Evolutionary conservation across 306 rosid species (phyloP).

Genomic region (Crotalaria pallida): DNA sequence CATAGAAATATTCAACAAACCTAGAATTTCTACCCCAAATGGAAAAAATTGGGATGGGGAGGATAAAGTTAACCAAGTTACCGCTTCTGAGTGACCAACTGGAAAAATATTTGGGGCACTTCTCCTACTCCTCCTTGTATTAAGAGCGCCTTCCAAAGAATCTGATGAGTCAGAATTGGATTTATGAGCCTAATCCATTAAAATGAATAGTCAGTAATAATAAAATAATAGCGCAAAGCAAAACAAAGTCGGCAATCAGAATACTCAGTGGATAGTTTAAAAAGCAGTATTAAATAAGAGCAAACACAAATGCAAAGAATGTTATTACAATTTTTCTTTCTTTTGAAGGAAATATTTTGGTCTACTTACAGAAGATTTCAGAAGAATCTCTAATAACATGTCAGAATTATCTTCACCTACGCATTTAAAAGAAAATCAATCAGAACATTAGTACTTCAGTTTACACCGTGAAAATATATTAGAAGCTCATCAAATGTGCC

Average conservation of each 20-base stretch:
- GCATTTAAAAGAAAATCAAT: conserved; percentile 30
- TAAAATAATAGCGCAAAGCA: no score
- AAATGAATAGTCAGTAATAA: conserved; percentile 20
- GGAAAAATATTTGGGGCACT: conserved; percentile 17
- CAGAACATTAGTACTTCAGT: neutral
- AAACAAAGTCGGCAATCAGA: conserved; percentile 18
- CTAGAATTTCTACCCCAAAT: neutral
- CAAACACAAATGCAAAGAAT: neutral
- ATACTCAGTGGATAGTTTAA: neutral
- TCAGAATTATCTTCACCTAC: conserved; percentile 76
- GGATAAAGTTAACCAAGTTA: conserved; percentile 1
- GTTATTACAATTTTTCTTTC: conserved; percentile 5
- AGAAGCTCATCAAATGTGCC: neutral
- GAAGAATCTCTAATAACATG: conserved; percentile 62
- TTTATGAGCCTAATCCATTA: conserved; percentile 22
- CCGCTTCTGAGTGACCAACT: conserved; percentile 23
- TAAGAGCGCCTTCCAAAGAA: conserved; percentile 26
- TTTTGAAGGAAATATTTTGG: neutral
- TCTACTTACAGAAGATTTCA: conserved; percentile 51
- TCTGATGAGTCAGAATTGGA: conserved; percentile 24
- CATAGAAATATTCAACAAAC: neutral
- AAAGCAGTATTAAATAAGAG: neutral
- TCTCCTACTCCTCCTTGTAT: conserved; percentile 15
- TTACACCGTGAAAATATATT: conserved; percentile 17
- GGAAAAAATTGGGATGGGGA: neutral